Percentiles rank a stretch among this genome's conserved stretches.
These are phyloP conservation scores for Cercospora zeae-maydis DNA, from an alignment of 2,329 filamentous ascomycete genomes.

Conservation along the genomic window DNA sequence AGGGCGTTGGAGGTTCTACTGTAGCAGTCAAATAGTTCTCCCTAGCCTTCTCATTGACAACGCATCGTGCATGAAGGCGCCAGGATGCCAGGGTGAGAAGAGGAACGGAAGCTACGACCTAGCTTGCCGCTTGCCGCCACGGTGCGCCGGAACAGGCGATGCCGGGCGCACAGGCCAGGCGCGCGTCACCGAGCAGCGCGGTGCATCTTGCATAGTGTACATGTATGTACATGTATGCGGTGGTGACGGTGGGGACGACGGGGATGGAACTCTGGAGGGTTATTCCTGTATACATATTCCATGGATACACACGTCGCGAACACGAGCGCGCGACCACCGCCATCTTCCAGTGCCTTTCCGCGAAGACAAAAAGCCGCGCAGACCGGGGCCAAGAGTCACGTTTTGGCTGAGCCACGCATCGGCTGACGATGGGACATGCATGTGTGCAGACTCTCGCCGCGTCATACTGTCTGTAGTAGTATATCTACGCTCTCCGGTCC, in stretches of 20 bases:
- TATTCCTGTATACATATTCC: too few relatives aligned
- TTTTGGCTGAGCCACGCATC: slow-evolving; percentile 1
- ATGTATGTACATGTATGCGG: too few relatives aligned
- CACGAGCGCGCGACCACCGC: background rate
- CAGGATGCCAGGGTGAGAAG: slow-evolving; percentile 1
- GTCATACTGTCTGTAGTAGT: background rate
- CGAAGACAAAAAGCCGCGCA: background rate
- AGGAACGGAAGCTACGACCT: background rate
- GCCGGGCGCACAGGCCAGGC: background rate
- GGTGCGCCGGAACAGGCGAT: background rate
- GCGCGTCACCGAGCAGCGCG: background rate
- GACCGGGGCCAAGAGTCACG: background rate
- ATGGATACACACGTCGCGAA: background rate
- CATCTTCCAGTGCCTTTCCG: background rate
- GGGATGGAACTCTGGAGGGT: too few relatives aligned
- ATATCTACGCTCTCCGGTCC: background rate
- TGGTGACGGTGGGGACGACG: too few relatives aligned
- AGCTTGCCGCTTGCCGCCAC: background rate
- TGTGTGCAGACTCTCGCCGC: background rate
- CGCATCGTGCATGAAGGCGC: slow-evolving; percentile 8
- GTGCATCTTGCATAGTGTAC: too few relatives aligned
- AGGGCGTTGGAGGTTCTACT: background rate
- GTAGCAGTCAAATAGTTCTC: slow-evolving; percentile 6
- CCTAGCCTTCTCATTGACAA: slow-evolving; percentile 7
- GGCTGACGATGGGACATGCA: background rate